These are phyloP conservation scores for Nakaseomyces delphensis DNA, from an alignment of 1,139 yeast species.

Conservation along the genomic window DNA sequence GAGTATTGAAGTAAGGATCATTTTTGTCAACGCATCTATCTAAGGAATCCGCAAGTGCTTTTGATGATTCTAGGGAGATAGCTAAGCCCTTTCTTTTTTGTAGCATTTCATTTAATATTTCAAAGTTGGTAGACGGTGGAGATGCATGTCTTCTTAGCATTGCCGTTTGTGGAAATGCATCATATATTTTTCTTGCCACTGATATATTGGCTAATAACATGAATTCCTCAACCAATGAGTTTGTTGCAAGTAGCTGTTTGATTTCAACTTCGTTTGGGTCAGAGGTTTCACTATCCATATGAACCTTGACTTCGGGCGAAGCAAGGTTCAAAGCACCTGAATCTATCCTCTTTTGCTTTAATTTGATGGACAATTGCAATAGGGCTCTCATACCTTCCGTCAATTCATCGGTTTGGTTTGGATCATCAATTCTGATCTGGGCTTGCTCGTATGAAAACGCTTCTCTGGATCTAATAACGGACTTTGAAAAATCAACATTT, in stretches of 20 bases:
- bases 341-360: conserved; percentile 77
- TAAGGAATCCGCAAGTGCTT: conserved; percentile 86
- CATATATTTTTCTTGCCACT: conserved; percentile 87
- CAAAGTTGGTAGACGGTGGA: conserved; percentile 93
- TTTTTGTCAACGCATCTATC: conserved; percentile 75
- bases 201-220: conserved; percentile 96
- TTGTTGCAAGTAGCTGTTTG: conserved; percentile 79
- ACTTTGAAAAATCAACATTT: conserved; percentile 73
- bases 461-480: conserved; percentile 82
- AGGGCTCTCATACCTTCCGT: conserved; percentile 85
- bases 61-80: conserved; percentile 76
- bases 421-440: conserved; percentile 82
- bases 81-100: conserved; percentile 74
- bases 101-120: conserved; percentile 77
- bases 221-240: conserved; percentile 94
- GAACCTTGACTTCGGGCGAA: conserved; percentile 96
- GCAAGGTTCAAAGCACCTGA: conserved; percentile 97
- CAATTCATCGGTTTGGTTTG: conserved; percentile 66
- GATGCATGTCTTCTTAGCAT: conserved; percentile 96
- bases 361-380: conserved; percentile 64
- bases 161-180: conserved; percentile 94
- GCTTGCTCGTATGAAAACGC: conserved; percentile 95
- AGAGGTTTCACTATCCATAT: conserved; percentile 93
- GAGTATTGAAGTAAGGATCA: conserved; percentile 88
- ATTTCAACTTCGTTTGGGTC: conserved; percentile 96